phyloP scores from a whole-genome alignment of 352 stramenopile species.

The Phytopythium oedochilum region DNA sequence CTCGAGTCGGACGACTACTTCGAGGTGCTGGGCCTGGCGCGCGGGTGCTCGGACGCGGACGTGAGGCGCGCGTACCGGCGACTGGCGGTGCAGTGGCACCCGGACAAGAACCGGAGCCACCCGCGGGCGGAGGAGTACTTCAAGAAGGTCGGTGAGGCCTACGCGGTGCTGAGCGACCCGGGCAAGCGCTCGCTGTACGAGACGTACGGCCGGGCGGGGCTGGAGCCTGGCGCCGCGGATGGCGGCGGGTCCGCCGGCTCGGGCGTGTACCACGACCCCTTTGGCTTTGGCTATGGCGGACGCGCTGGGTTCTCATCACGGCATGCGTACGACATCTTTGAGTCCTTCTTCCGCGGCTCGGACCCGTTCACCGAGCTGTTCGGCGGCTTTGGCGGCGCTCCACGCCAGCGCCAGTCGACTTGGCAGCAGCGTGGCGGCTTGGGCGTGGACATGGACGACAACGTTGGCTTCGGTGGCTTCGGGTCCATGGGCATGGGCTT shows the following conservation, averaged over 20 bases:
- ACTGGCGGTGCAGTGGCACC: constrained; percentile 88
- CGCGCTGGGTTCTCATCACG: constrained; percentile 34
- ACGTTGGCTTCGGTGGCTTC: constrained; percentile 11
- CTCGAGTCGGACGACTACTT: constrained; percentile 79
- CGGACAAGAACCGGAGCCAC: constrained; percentile 90
- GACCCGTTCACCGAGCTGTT: constrained; percentile 65
- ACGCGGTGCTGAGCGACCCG: constrained; percentile 82
- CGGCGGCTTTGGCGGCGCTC: constrained; percentile 6
- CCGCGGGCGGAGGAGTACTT: constrained; percentile 86
- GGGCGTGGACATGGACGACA: constrained; percentile 17
- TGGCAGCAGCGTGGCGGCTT: constrained; percentile 6
- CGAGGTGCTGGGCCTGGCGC: constrained; percentile 40
- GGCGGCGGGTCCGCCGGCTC: background rate
- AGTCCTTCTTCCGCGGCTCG: constrained; percentile 54
- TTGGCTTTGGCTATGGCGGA: constrained; percentile 21
- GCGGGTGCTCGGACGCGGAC: constrained; percentile 36
- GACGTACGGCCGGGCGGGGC: constrained; percentile 28
- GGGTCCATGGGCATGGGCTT: constrained; percentile 23
- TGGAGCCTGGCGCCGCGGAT: constrained; percentile 5
- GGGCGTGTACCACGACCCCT: constrained; percentile 12
- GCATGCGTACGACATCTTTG: constrained; percentile 68
- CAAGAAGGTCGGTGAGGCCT: constrained; percentile 87
- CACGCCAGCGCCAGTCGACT: background rate
- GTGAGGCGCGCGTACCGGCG: constrained; percentile 66
- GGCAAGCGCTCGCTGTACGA: constrained; percentile 61